These are phyloP conservation scores for Epithele typhae DNA, from an alignment of 768 basidiomycete genomes.

Conservation along the genomic window DNA sequence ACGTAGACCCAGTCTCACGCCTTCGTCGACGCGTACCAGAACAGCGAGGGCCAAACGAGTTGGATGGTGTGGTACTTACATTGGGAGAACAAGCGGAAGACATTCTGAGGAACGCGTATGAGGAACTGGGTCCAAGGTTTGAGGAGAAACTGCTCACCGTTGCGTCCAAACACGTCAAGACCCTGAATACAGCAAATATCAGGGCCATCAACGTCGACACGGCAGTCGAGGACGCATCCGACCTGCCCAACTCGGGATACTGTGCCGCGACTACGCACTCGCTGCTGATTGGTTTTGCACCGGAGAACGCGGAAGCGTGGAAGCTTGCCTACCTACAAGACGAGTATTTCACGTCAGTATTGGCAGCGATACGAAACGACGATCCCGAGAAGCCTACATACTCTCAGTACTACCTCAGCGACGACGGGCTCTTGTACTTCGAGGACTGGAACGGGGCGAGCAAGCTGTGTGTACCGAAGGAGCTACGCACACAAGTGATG, in stretches of 20 bases:
- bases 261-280: too few species aligned
- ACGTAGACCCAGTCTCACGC: slow-evolving; percentile 36
- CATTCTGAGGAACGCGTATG: slow-evolving; percentile 22
- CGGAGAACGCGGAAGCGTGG: too few species aligned
- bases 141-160: slow-evolving; percentile 23
- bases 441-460: slow-evolving; percentile 4
- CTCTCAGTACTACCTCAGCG: neutral
- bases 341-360: neutral
- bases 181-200: too few species aligned
- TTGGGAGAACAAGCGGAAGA: slow-evolving; percentile 14
- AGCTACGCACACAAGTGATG: neutral
- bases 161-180: slow-evolving; percentile 6
- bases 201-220: too few species aligned
- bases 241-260: too few species aligned
- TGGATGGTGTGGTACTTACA: neutral
- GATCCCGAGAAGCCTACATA: neutral
- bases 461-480: neutral
- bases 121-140: slow-evolving; percentile 23
- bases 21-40: slow-evolving; percentile 21
- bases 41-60: slow-evolving; percentile 14
- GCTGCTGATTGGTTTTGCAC: too few species aligned
- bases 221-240: too few species aligned
- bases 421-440: slow-evolving; percentile 1
- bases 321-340: neutral
- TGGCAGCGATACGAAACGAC: neutral